Base-by-base conservation (phyloP, 2,329 filamentous ascomycete genomes). In the Boeremia exigua region DNA sequence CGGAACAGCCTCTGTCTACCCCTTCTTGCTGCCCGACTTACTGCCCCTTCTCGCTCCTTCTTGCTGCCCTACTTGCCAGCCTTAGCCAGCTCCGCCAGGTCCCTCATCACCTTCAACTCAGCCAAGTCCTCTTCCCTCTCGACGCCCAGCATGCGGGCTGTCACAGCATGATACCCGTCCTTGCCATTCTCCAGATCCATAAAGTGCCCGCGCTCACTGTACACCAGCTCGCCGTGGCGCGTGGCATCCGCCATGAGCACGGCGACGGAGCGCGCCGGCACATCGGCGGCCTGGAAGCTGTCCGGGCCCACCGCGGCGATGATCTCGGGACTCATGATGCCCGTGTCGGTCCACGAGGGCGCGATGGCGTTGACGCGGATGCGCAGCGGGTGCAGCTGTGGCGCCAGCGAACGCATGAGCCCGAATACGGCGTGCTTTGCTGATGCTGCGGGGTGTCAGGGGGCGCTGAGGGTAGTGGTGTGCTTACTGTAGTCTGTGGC, bases 311-410 rank as follows among this genome's bases (percentile, higher is more conserved):
- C n/a, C 2, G 53, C 54, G 2, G 48, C 49, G 11, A 67, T 36
- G 6, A 68, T 12, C 2, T 30, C 48, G 1, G 33, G 38, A 2
- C 61, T 59, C 0, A 72, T 38, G 25, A 75, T 68, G 8, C 56
- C 60, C 0, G 72, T 73, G 25, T 61, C 62, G 2, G 71, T 73
- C 71, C 71, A 75, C 6, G 58, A 62, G 1, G 72, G 72, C 0
- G 69, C 70, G 32, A 74, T 61, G 38, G 69, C 65, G 50, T 75
- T 74, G 57, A 74, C 67, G 45, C 72, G 70, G 53, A 74, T 68
- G 17, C 69, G 68, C 2, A 70, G 45, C 2, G 65, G 67, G 25
- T 66, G 34, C 4, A 74, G 63, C 17, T 60, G 57, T 0, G n/a
- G 10, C 15, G 62, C 48, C 1, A 74, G 57, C 10, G 66, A 53